Percentiles rank a stretch among this genome's conserved stretches.
Conservation (phyloP, 768 basidiomycete genomes). For the Trametes villosa region DNA sequence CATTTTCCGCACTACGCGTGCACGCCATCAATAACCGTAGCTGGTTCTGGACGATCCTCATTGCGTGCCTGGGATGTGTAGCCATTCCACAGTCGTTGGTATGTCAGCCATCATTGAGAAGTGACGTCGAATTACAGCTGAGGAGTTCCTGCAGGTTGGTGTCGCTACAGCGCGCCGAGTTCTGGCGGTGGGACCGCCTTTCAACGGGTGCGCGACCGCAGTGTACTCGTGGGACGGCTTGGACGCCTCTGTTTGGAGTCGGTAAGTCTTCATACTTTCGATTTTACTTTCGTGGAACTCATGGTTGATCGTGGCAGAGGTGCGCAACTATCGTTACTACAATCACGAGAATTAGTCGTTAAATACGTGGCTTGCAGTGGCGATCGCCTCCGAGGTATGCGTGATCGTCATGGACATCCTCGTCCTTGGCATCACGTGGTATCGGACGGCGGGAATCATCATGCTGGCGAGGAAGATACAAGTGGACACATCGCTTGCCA, state of each 20-base stretch:
- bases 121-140: not conserved
- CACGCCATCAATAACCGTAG: conserved; percentile 13
- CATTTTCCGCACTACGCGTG: conserved; percentile 13
- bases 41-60: conserved; percentile 9
- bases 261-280: not conserved
- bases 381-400: not conserved
- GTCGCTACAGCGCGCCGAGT: not conserved
- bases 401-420: not conserved
- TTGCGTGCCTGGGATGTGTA: not conserved
- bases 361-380: not conserved
- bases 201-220: not conserved
- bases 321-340: not conserved
- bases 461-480: not conserved
- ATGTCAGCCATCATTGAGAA: not conserved
- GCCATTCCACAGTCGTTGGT: conserved; percentile 7
- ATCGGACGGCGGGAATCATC: conserved; percentile 12
- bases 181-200: not conserved
- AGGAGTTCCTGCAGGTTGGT: not conserved
- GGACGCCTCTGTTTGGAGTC: not conserved
- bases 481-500: not conserved
- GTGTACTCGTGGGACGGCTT: not conserved
- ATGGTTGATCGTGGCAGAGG: not conserved
- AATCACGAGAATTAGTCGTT: not conserved
- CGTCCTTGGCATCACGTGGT: conserved; percentile 13
- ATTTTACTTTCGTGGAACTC: not conserved